phyloP scores from a whole-genome alignment of 1,284 basidiomycete species.

The Irpex rosettiformis region DNA sequence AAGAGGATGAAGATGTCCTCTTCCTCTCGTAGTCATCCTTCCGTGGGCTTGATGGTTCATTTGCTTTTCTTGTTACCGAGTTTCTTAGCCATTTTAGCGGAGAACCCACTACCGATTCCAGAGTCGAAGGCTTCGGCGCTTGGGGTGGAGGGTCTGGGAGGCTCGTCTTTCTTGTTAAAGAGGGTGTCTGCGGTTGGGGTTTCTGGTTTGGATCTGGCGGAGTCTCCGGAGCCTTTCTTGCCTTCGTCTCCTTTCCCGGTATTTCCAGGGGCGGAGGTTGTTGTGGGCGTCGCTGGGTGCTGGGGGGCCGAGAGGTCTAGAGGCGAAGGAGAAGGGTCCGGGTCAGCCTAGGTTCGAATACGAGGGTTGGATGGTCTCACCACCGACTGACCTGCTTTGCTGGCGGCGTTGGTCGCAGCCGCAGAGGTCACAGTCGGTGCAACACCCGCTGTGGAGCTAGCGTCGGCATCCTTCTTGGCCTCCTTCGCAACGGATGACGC shows the following conservation, averaged over 20 bases:
- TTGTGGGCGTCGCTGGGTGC: background rate
- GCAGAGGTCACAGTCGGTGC: slow-evolving; percentile 1
- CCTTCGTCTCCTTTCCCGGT: slow-evolving; percentile 2
- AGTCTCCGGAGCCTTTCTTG: background rate
- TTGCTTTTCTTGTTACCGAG: slow-evolving; percentile 1
- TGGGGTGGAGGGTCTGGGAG: slow-evolving; percentile 10
- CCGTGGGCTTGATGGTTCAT: background rate
- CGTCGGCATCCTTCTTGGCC: slow-evolving; percentile 2
- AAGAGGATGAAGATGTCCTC: background rate
- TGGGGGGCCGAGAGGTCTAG: background rate
- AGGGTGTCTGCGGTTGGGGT: background rate
- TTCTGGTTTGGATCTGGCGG: background rate
- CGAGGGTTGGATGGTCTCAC: slow-evolving; percentile 9
- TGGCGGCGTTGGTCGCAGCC: background rate
- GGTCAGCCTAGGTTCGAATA: slow-evolving; percentile 1
- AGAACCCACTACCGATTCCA: background rate
- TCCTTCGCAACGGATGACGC: background rate
- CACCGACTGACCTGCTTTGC: slow-evolving; percentile 14
- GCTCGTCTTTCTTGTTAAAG: slow-evolving; percentile 3
- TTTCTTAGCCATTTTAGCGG: background rate
- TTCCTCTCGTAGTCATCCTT: background rate
- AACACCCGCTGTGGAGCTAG: background rate
- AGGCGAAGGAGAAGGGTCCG: background rate
- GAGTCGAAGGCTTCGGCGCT: background rate
- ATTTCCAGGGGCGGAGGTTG: background rate